Evolutionary conservation across 129 eudicot species (phyloP).

Genomic region (Oenanthe sinensis): DNA sequence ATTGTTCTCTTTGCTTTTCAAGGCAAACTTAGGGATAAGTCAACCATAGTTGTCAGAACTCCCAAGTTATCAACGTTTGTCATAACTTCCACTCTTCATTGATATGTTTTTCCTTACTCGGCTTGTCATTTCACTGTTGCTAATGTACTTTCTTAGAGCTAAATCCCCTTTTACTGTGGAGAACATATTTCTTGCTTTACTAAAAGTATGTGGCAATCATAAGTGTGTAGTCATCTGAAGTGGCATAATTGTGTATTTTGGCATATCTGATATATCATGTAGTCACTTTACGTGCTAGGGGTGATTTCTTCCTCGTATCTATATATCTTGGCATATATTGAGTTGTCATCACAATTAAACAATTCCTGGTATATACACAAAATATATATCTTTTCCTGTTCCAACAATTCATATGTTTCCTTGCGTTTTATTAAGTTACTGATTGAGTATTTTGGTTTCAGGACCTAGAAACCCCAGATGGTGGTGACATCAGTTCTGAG

Average conservation of each 20-base stretch:
- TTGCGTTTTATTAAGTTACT: background rate
- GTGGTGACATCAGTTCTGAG: conserved; percentile 34
- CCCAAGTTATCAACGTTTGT: background rate
- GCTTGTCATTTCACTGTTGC: background rate
- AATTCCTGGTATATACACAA: background rate
- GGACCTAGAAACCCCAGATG: conserved; percentile 46
- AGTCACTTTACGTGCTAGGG: too few relatives aligned
- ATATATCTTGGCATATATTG: too few relatives aligned
- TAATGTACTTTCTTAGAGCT: background rate
- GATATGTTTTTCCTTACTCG: background rate
- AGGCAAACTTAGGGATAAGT: background rate
- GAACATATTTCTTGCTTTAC: background rate
- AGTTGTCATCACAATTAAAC: too few relatives aligned
- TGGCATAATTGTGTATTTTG: background rate
- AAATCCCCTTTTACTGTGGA: background rate
- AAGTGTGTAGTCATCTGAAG: background rate
- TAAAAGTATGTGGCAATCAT: background rate
- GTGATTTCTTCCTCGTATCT: too few relatives aligned
- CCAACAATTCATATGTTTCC: background rate
- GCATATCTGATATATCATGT: background rate
- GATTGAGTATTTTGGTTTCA: conserved; percentile 13
- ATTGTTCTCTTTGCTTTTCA: too few relatives aligned
- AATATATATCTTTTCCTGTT: background rate
- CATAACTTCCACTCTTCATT: background rate
- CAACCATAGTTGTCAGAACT: background rate